These are phyloP conservation scores for Russula ochroleuca DNA, from an alignment of 768 basidiomycete genomes.

Conservation along the genomic window DNA sequence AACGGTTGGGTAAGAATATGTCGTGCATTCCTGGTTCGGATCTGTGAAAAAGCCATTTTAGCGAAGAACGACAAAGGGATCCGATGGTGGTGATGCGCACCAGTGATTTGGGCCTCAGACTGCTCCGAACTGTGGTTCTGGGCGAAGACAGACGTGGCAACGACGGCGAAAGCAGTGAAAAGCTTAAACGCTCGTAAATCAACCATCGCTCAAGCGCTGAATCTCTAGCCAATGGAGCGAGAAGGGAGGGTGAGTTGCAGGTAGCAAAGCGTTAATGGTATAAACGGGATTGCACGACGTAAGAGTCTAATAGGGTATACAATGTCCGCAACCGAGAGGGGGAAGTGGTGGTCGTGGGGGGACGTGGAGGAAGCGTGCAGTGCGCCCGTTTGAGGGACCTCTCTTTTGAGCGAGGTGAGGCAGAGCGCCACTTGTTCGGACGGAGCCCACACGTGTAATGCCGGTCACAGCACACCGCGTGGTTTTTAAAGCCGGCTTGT, in stretches of 20 bases:
- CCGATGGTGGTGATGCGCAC: not conserved
- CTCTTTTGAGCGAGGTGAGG: not conserved
- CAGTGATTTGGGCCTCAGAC: constrained; percentile 22
- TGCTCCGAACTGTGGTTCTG: constrained; percentile 22
- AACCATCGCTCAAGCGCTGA: not conserved
- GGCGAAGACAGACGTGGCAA: constrained; percentile 7
- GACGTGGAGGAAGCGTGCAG: not conserved
- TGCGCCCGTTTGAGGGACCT: not conserved
- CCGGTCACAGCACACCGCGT: too few species aligned
- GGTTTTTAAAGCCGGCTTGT: too few species aligned
- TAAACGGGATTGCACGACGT: not conserved
- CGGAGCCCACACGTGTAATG: too few species aligned
- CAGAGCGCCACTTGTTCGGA: not conserved
- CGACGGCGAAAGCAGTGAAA: not conserved
- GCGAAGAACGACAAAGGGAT: not conserved
- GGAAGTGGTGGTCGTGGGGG: not conserved
- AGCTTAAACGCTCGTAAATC: not conserved
- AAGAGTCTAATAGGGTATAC: not conserved
- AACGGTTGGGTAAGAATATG: constrained; percentile 21
- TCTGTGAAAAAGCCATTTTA: constrained; percentile 3
- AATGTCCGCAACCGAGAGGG: not conserved
- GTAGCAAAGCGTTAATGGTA: not conserved
- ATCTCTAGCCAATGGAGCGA: not conserved
- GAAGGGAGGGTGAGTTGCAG: not conserved
- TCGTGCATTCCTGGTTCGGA: constrained; percentile 20